phyloP scores from a whole-genome alignment of 257 asterid species.

The Petunia secreta region DNA sequence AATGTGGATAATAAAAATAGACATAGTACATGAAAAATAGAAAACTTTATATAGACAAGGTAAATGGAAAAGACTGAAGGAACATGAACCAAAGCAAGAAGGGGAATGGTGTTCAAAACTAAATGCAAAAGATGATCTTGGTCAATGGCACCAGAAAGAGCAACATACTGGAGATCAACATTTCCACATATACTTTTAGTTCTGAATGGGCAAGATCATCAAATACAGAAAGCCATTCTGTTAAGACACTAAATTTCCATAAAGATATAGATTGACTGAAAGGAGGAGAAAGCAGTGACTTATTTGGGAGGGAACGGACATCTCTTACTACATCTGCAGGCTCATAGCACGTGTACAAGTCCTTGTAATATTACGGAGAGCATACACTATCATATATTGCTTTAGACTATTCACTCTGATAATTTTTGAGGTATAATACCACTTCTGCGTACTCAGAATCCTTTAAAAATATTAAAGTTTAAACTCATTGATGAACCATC shows the following conservation, averaged over 20 bases:
- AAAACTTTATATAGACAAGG: not conserved
- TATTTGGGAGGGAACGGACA: not conserved
- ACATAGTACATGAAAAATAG: not conserved
- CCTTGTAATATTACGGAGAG: conserved; percentile 1
- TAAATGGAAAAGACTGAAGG: not conserved
- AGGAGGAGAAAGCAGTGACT: not conserved
- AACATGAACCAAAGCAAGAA: conserved; percentile 7
- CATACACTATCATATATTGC: not conserved
- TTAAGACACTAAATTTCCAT: not conserved
- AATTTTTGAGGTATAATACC: conserved; percentile 6
- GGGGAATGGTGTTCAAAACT: not conserved
- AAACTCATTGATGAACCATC: not conserved
- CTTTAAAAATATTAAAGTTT: not conserved
- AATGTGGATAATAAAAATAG: not conserved
- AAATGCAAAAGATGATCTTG: not conserved
- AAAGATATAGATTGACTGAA: not conserved
- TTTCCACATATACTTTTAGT: not conserved
- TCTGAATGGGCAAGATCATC: not conserved
- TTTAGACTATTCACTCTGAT: not conserved
- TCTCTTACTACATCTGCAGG: conserved; percentile 10
- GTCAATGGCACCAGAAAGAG: not conserved
- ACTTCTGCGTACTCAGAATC: not conserved
- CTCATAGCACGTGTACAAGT: not conserved
- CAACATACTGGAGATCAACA: conserved; percentile 2
- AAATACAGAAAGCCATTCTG: not conserved